Conservation (phyloP, 345 rosid genomes). For the Durio zibethinus region DNA sequence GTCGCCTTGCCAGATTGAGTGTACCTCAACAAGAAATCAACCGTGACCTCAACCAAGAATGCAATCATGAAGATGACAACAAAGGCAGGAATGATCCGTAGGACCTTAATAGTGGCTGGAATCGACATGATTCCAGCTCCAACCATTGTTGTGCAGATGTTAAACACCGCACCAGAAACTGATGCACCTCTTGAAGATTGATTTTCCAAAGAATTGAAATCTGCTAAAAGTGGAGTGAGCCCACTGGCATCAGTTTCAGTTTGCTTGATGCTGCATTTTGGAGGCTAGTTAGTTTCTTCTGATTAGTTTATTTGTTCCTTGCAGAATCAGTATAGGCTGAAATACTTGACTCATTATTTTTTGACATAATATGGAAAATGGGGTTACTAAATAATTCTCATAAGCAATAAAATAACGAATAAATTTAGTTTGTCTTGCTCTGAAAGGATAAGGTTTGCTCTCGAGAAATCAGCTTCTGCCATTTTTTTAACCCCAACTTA, state of each 20-base stretch:
- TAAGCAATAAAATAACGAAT: neutral
- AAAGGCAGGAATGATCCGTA: constrained; percentile 27
- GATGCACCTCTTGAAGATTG: constrained; percentile 8
- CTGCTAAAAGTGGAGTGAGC: neutral
- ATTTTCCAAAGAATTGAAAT: neutral
- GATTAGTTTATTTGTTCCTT: neutral
- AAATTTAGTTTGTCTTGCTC: neutral
- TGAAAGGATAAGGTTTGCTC: constrained; percentile 1
- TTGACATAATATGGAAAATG: neutral
- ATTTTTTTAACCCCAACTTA: too few species aligned
- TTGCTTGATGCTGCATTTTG: neutral
- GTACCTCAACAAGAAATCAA: constrained; percentile 30
- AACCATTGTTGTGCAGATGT: constrained; percentile 14
- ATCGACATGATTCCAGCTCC: constrained; percentile 15
- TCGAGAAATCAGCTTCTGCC: neutral
- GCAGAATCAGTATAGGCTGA: neutral
- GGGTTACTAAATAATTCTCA: neutral
- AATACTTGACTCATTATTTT: neutral
- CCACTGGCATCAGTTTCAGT: neutral
- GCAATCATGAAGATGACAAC: constrained; percentile 18
- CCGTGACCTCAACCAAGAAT: constrained; percentile 24
- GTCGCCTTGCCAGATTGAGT: constrained; percentile 22
- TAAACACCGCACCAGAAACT: constrained; percentile 9
- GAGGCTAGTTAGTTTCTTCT: neutral
- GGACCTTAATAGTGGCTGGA: constrained; percentile 20